Base-by-base conservation (phyloP, 2,329 filamentous ascomycete species). In the Colletotrichum kahawae region DNA sequence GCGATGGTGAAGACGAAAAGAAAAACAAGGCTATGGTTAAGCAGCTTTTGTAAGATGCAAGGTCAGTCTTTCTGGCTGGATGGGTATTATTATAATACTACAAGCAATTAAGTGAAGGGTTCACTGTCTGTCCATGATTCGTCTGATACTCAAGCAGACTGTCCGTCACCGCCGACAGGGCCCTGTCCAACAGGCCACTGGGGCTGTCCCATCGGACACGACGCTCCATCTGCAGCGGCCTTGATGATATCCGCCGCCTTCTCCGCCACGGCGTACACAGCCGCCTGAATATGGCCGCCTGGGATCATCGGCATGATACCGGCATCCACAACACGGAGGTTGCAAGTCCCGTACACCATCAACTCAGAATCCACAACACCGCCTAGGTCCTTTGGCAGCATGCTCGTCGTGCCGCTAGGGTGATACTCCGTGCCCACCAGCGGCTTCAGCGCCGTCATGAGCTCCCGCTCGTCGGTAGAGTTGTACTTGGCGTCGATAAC, bases 261-360 rank as follows among this genome's bases (percentile, higher is more conserved):
- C 79, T 91, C 90, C 14, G 83, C 88, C 75, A 90, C 82, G 79
- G 87, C 88, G 74, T 90, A 90, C 2, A 90, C 87, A 1, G 86
- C 85, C 31, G 88, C 88, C 78, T 90, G 88, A n/a, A 89, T 88
- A 18, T 88, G 84, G 0, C 77, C 87, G 82, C 80, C 87, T 81
- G 70, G 86, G 80, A 82, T 86, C 83, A 88, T 82, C 2, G 88
- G 88, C 51, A 90, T 85, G n/a, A 89, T 79, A 7, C 86, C 87
- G 0, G 87, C 87, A 79, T 90, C 88, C 4, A 86, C 85, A 7
- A 90, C 83, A 4, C 88, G 83, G 7, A 90, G 83, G 59, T 86
- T 86, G 65, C 84, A 84, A 8, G 88, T 82, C 0, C 88, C 89
- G 70, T 90, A 86, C 0, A 90, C 88, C 66, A 82, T 84, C 4